Evolutionary conservation across 441 rosid genomes (phyloP), one percentile per base, ranked within the genome.

Genomic region (Macaranga tanarius): DNA sequence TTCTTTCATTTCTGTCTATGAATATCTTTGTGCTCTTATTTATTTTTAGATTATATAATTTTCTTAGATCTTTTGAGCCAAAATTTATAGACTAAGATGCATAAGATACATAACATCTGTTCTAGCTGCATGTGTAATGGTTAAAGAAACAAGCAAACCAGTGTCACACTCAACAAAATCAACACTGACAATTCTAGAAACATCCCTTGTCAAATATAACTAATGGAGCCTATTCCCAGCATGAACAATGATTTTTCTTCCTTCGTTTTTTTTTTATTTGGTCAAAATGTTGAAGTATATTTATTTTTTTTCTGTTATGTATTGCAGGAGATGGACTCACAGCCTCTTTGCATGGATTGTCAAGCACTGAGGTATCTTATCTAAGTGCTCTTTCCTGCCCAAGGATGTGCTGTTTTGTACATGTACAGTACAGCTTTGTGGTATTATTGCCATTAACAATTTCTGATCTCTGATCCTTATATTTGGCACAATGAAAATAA

Each of bases 251-350:
- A 10, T 42, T 42, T 42, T 42, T 42, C 11, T 10, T 42, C 7
- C 38, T 31, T 31, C 5, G 38, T 31, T 31, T 4, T 31, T 31
- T 31, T n/a, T n/a, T 56, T 42, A 34, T 25, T 31, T 31, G 38
- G 38, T 31, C 38, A 31, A 31, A 42, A 42, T 10, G 45, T 42
- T 10, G 10, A 59, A n/a, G 48, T 22, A 56, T 42, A 23, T 59
- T 56, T 62, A 28, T 50, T 45, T 65, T 25, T 65, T 75, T 82
- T 67, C 17, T 38, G 13, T 57, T 50, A 23, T 63, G 25, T 79
- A 63, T 57, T 77, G 62, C 83, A 93, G 98, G 97, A 75, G 97
- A 93, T 74, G 98, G 98, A 70, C 94, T 93, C 58, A 89, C 91
- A 4, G 97, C 90, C 77, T 89, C 93, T 7, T 71, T 93, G 79